These are phyloP conservation scores for Apiotrichum brassicae DNA, from an alignment of 1,284 basidiomycete genomes.

Conservation along the genomic window DNA sequence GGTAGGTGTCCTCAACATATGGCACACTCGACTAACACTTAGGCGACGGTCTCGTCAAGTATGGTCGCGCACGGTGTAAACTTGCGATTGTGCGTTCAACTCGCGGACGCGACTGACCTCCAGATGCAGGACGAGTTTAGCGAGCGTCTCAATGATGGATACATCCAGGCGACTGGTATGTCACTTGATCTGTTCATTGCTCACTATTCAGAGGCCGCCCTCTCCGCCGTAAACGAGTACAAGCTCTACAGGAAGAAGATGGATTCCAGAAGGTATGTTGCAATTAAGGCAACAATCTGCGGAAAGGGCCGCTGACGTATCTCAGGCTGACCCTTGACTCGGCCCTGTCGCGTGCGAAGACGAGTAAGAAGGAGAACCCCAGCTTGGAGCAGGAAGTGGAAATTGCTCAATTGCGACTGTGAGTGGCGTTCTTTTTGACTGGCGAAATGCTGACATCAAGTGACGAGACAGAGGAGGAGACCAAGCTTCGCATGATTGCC, in stretches of 20 bases:
- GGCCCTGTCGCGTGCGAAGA: constrained; percentile 60
- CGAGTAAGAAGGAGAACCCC: constrained; percentile 54
- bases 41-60: constrained; percentile 57
- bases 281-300: neutral
- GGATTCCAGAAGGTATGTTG: constrained; percentile 65
- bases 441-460: constrained; percentile 43
- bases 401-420: constrained; percentile 66
- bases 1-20: no score
- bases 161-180: constrained; percentile 56
- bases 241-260: constrained; percentile 52
- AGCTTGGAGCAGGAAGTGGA: constrained; percentile 72
- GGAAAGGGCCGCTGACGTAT: constrained; percentile 2
- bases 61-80: constrained; percentile 74
- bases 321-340: constrained; percentile 67
- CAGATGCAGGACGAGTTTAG: constrained; percentile 65
- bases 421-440: constrained; percentile 36
- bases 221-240: constrained; percentile 44
- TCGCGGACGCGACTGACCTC: neutral
- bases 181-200: neutral
- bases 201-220: constrained; percentile 48
- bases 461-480: constrained; percentile 73
- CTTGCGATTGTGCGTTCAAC: constrained; percentile 56
- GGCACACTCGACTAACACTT: neutral
- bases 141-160: constrained; percentile 59
- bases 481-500: constrained; percentile 62